Percentiles rank a stretch among this genome's conserved stretches.
Evolutionary conservation across 2,329 filamentous ascomycete species (phyloP).

Genomic region (Metarhizium anisopliae): DNA sequence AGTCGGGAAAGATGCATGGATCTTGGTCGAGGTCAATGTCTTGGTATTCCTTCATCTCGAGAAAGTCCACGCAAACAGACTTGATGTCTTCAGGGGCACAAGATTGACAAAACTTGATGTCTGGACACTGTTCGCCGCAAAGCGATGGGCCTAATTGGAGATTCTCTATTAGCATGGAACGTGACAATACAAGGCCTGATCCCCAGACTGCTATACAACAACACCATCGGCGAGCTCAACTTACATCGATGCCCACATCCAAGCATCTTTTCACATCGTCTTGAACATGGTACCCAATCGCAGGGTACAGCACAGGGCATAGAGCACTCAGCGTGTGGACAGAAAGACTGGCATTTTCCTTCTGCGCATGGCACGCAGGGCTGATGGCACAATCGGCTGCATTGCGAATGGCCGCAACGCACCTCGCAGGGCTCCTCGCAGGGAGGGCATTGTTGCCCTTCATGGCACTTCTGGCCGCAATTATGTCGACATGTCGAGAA

Average conservation of each 20-base stretch:
- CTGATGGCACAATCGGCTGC: slow-evolving; percentile 46
- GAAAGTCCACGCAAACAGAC: slow-evolving; percentile 43
- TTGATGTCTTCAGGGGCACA: slow-evolving; percentile 40
- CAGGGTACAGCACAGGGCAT: slow-evolving; percentile 61
- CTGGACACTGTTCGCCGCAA: slow-evolving; percentile 56
- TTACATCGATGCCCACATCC: slow-evolving; percentile 52
- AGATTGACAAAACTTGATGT: slow-evolving; percentile 41
- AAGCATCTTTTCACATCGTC: slow-evolving; percentile 44
- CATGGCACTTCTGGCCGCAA: slow-evolving; percentile 46
- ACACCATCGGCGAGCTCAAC: not conserved
- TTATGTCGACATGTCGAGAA: slow-evolving; percentile 48
- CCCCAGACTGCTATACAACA: not conserved
- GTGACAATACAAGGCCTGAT: no score
- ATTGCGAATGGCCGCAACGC: slow-evolving; percentile 46
- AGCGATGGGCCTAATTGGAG: slow-evolving; percentile 36
- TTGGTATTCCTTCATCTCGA: slow-evolving; percentile 42
- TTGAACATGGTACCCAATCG: slow-evolving; percentile 54
- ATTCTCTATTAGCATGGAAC: not conserved
- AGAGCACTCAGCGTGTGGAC: slow-evolving; percentile 40
- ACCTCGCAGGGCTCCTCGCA: slow-evolving; percentile 45
- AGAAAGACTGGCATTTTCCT: slow-evolving; percentile 41
- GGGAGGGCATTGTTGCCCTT: slow-evolving; percentile 31
- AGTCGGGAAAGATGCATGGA: slow-evolving; percentile 53
- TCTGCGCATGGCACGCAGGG: slow-evolving; percentile 54
- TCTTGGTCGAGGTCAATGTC: slow-evolving; percentile 50